Evolutionary conservation across 768 basidiomycete species (phyloP).

Genomic region (Termitomyces sp.): DNA sequence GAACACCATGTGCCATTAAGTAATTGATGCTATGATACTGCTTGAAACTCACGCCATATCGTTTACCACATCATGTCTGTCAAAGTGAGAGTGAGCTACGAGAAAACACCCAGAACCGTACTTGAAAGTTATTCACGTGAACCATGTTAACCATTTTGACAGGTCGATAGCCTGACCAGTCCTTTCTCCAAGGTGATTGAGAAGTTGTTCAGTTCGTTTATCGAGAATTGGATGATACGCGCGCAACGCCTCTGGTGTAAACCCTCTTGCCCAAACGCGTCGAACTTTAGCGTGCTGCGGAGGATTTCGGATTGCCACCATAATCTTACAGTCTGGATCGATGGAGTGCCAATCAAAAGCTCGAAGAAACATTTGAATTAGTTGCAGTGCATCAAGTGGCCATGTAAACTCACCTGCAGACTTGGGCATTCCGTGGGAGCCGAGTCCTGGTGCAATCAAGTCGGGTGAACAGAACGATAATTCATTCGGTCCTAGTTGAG

Average conservation of each 20-base stretch:
- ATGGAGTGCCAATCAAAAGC: conserved; percentile 31
- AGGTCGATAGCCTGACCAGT: conserved; percentile 23
- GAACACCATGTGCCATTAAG: background rate
- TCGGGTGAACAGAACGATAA: conserved; percentile 34
- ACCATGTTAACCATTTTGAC: conserved; percentile 33
- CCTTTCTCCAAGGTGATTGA: conserved; percentile 14
- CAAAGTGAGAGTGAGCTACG: background rate
- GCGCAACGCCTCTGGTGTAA: conserved; percentile 30
- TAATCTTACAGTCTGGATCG: conserved; percentile 12
- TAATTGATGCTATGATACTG: too few species aligned
- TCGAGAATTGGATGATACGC: conserved; percentile 19
- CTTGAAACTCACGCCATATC: conserved; percentile 32
- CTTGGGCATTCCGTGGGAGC: conserved; percentile 38
- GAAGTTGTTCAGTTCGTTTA: conserved; percentile 22
- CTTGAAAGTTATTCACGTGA: conserved; percentile 27
- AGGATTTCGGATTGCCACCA: conserved; percentile 30
- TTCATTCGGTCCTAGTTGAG: conserved; percentile 41
- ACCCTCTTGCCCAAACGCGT: conserved; percentile 37
- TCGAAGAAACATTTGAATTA: conserved; percentile 3
- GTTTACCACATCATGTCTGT: conserved; percentile 36
- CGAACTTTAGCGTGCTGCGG: conserved; percentile 33
- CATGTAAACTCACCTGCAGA: conserved; percentile 19
- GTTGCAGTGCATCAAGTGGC: too few species aligned
- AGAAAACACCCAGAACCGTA: background rate
- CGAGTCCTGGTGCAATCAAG: conserved; percentile 30